Base-by-base conservation (phyloP, 495 filamentous ascomycete genomes). In the Tuber borchii region DNA sequence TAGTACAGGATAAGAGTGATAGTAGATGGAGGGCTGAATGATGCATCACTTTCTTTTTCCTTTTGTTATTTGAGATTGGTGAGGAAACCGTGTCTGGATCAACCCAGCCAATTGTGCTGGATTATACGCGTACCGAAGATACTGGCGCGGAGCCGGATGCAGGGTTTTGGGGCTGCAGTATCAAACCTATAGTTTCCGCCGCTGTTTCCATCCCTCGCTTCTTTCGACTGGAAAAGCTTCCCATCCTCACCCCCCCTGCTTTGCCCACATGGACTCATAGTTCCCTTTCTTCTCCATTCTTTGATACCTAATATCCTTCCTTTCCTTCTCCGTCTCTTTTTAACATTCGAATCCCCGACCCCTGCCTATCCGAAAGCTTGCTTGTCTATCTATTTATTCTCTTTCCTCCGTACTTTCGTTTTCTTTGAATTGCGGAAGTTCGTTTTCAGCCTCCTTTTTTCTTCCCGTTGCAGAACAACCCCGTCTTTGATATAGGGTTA, bases 21-120 rank as follows among this genome's bases (percentile, higher is more conserved):
- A 5, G 56, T 40, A 31, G 26, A 56, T 10, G 51, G n/a, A 16
- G 51, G n/a, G 14, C 16, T n/a, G 51, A 65, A 17, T 34, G 56
- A 65, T 65, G 26, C 56, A 65, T 65, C 56, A 65, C 34, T 65
- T 65, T 61, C 9, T 14, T n/a, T 61, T 31, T 61, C 9, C 26
- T 56, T 26, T 56, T 56, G 2, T 40, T 40, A 40, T 26, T 26
- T 9, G n/a, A 31, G n/a, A 61, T 61, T 34, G 26, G 46, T 73
- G 71, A 79, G 78, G 78, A 79, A 79, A 79, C 78, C 78, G 78
- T 79, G 78, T 79, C 78, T 79, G 73, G 76, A 79, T 79, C 78
- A 79, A 73, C 78, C 70, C 78, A 71, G 26, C 78, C 70, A 61
- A 71, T 79, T 79, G 78, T 79, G 78, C 78, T 79, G 77, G 75